A percentile compares a stretch with the other conserved stretches of the same genome.
Conservation (phyloP, 106 monocot species). For the Dactylorhiza incarnata region DNA sequence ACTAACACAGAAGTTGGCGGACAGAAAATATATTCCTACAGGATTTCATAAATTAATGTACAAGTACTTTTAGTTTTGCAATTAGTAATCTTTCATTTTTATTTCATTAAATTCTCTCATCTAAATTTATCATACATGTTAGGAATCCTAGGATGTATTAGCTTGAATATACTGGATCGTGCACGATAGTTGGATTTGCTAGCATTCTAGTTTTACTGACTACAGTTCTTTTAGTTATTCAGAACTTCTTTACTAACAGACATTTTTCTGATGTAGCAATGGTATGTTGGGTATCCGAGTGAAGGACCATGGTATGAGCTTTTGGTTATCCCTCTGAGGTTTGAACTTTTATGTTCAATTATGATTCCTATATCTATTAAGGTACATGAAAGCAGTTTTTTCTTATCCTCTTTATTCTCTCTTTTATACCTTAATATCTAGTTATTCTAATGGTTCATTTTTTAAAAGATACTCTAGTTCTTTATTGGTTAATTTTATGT, state of each 20-base stretch:
- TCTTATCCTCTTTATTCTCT: background rate
- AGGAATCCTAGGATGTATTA: background rate
- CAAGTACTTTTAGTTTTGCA: slow-evolving; percentile 1
- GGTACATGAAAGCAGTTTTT: slow-evolving; percentile 31
- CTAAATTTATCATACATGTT: background rate
- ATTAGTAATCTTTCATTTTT: background rate
- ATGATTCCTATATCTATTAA: slow-evolving; percentile 99
- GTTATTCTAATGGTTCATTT: background rate
- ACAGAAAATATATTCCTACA: background rate
- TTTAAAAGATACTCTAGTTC: background rate
- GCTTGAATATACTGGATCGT: background rate
- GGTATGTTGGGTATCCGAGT: slow-evolving; percentile 81
- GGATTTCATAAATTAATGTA: background rate
- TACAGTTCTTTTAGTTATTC: background rate
- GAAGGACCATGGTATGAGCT: slow-evolving; percentile 95
- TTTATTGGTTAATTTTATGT: background rate
- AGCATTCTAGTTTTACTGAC: background rate
- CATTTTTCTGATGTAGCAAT: slow-evolving; percentile 50
- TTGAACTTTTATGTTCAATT: slow-evolving; percentile 97
- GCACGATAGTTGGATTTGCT: background rate
- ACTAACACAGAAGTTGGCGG: background rate
- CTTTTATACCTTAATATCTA: background rate
- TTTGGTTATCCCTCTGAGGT: slow-evolving; percentile 81
- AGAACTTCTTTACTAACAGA: background rate
- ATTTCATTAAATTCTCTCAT: background rate